These are phyloP conservation scores for Cytidiella melzeri DNA, from an alignment of 768 basidiomycete species.

Conservation along the genomic window DNA sequence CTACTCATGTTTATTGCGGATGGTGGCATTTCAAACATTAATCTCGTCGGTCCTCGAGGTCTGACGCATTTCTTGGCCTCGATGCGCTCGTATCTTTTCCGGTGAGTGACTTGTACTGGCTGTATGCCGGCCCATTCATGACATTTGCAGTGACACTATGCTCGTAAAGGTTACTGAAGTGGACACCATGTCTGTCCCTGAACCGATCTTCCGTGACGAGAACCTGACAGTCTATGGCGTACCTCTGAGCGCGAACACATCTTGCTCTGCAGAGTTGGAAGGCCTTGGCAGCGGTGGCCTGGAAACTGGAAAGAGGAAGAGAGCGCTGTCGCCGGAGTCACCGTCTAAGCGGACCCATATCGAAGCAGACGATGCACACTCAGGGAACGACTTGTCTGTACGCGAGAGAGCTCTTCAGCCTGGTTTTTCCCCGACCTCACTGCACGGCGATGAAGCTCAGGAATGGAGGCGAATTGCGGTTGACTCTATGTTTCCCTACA, in stretches of 20 bases:
- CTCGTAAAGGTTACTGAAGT: constrained; percentile 41
- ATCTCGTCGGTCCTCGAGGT: constrained; percentile 69
- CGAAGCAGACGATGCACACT: background rate
- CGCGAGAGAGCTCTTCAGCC: constrained; percentile 19
- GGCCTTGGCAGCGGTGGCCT: background rate
- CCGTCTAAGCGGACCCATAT: constrained; percentile 17
- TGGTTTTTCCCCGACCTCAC: constrained; percentile 24
- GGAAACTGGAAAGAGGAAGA: constrained; percentile 23
- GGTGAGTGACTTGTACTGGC: constrained; percentile 38
- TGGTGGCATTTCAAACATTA: constrained; percentile 47
- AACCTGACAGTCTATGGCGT: constrained; percentile 62
- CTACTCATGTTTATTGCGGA: constrained; percentile 80
- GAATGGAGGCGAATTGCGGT: constrained; percentile 51
- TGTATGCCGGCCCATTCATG: background rate
- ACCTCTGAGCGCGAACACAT: constrained; percentile 29
- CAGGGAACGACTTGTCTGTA: constrained; percentile 6
- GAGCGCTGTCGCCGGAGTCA: constrained; percentile 17
- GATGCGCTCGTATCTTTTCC: constrained; percentile 58
- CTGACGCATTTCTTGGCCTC: constrained; percentile 65
- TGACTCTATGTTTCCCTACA: constrained; percentile 62
- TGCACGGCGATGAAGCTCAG: constrained; percentile 42
- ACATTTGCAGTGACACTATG: constrained; percentile 41
- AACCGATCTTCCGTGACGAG: constrained; percentile 53
- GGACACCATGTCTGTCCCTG: constrained; percentile 22
- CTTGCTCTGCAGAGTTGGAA: background rate